Conservation (phyloP, 208 protist species). For the Zelonia costaricensis region DNA sequence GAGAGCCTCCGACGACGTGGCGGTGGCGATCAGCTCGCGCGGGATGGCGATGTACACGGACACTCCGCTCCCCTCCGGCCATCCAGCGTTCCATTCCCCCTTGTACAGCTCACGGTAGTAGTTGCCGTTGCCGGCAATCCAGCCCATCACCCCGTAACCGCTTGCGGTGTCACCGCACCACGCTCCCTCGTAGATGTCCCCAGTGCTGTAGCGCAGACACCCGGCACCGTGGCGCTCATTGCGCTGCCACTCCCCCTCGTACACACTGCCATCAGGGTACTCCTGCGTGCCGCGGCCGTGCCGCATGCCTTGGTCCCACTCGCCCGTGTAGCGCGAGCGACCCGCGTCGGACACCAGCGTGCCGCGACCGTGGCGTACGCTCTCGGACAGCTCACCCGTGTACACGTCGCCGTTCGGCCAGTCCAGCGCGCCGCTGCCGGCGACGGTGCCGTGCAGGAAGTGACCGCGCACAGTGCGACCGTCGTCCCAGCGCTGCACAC, state of each 20-base stretch:
- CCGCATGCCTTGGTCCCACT: slow-evolving; percentile 67
- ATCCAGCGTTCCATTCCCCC: slow-evolving; percentile 66
- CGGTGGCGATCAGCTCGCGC: not conserved
- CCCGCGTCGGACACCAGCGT: slow-evolving; percentile 48
- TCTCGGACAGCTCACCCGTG: slow-evolving; percentile 54
- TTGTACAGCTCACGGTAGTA: slow-evolving; percentile 76
- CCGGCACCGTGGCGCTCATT: slow-evolving; percentile 67
- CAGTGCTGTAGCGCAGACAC: slow-evolving; percentile 46
- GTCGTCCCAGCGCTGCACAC: slow-evolving; percentile 52
- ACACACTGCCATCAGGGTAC: slow-evolving; percentile 72
- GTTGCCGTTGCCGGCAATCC: slow-evolving; percentile 32
- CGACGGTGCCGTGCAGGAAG: slow-evolving; percentile 38
- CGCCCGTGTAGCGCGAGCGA: slow-evolving; percentile 58
- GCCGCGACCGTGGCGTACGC: slow-evolving; percentile 81
- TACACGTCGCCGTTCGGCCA: slow-evolving; percentile 78
- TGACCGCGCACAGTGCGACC: slow-evolving; percentile 50
- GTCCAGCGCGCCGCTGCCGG: slow-evolving; percentile 34
- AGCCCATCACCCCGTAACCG: slow-evolving; percentile 82
- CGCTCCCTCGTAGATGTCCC: slow-evolving; percentile 81
- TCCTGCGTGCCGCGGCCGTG: slow-evolving; percentile 63
- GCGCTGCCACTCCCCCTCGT: slow-evolving; percentile 60
- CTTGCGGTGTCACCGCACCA: slow-evolving; percentile 57
- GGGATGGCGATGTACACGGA: slow-evolving; percentile 60
- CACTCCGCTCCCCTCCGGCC: slow-evolving; percentile 69
- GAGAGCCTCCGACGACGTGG: slow-evolving; percentile 5